Evolutionary conservation across 495 filamentous ascomycete genomes (phyloP).

Genomic region (Daldinia vernicosa): DNA sequence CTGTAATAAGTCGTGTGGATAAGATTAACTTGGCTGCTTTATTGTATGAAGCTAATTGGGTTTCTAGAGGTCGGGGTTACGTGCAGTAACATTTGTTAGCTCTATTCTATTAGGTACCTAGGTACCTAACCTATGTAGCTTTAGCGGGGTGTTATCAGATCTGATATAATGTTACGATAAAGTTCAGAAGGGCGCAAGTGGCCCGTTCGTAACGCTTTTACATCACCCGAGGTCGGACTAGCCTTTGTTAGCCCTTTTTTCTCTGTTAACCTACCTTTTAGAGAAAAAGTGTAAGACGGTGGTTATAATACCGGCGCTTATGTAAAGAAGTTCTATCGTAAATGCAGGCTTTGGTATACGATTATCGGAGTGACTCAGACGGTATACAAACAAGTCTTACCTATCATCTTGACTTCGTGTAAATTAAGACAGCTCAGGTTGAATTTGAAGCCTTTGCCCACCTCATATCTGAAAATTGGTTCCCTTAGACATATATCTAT

Average conservation of each 20-base stretch:
- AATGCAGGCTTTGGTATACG: not conserved
- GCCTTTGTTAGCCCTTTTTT: not conserved
- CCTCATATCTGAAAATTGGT: not conserved
- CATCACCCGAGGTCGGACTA: constrained; percentile 19
- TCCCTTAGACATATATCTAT: not conserved
- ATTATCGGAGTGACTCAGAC: constrained; percentile 5
- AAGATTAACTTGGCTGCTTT: no score
- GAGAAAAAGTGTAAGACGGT: not conserved
- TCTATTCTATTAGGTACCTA: not conserved
- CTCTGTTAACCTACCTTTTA: not conserved
- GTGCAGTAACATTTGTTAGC: not conserved
- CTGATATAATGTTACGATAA: not conserved
- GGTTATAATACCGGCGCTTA: not conserved
- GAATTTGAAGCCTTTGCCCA: not conserved
- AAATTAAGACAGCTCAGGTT: not conserved
- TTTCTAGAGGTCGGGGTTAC: not conserved
- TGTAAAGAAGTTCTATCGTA: not conserved
- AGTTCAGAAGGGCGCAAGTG: not conserved
- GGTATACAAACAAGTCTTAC: not conserved
- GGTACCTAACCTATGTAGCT: no score
- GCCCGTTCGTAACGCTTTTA: not conserved
- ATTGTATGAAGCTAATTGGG: no score
- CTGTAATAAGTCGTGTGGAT: not conserved
- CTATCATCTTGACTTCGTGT: not conserved
- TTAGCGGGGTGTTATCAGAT: not conserved